Conservation (phyloP, 345 rosid species). For the Eucalyptus rudis region DNA sequence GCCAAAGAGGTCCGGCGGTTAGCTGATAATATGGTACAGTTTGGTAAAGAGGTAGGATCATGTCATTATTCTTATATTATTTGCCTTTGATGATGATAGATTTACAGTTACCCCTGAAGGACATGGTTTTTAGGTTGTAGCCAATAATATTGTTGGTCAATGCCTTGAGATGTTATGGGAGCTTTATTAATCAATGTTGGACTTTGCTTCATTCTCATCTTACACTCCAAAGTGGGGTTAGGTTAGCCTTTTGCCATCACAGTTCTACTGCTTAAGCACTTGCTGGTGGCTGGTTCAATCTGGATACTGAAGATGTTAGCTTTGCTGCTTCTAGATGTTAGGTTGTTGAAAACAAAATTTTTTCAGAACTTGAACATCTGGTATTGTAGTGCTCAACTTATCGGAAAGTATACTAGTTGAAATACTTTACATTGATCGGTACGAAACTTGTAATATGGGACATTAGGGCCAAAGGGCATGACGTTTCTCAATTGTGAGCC, state of each 20-base stretch:
- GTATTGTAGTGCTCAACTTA: background rate
- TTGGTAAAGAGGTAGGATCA: slow-evolving; percentile 70
- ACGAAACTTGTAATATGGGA: background rate
- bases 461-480: background rate
- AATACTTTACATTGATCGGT: background rate
- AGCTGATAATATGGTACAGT: slow-evolving; percentile 90
- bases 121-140: background rate
- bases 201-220: background rate
- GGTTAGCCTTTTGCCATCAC: background rate
- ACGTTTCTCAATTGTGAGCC: background rate
- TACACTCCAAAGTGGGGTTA: background rate
- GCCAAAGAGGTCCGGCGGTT: slow-evolving; percentile 84
- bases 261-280: background rate
- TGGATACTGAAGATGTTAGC: background rate
- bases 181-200: background rate
- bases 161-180: background rate
- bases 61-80: background rate
- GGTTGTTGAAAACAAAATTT: background rate
- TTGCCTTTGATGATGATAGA: background rate
- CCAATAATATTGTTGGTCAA: background rate
- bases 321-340: background rate
- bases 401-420: background rate
- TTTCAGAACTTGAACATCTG: background rate
- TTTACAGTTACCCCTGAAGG: background rate
- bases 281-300: background rate